Base-by-base conservation (phyloP, 2,329 filamentous ascomycete genomes). In the Fonsecaea multimorphosa region DNA sequence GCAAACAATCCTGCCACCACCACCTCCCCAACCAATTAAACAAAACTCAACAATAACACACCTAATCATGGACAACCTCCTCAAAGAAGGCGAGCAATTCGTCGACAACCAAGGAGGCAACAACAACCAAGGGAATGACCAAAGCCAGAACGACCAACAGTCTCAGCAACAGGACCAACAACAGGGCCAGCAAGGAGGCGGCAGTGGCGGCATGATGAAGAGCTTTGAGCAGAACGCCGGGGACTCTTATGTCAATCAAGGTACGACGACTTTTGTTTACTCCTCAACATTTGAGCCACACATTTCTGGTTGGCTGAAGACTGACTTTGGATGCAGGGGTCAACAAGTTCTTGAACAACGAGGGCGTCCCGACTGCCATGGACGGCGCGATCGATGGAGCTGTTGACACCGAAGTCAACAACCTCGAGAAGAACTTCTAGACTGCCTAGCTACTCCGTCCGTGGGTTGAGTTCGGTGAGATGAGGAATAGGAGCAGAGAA, bases 241-340 rank as follows among this genome's bases (percentile, higher is more conserved):
- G n/a, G 34, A 61, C n/a, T 22, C 58, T 4, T 61, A 55, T n/a
- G 24, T 61, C 34, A 61, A 61, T 11, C 58, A 61, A 54, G 58
- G 58, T 61, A 61, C 3, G 34, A 38, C 11, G n/a, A n/a, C 22
- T 14, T 22, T 19, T 4, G 8, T 16, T 11, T n/a, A 5, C 16
- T 9, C 11, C 5, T 12, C 6, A 34, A 7, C 11, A 12, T 9
- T 34, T 12, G 14, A n/a, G 14, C 14, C 14, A n/a, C 38, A 4
- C 14, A n/a, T 6, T 12, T 40, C 14, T 16, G n/a, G 16, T 5
- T n/a, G 2, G 14, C 2, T n/a, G 4, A 16, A n/a, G 36, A n/a
- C 36, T n/a, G 36, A n/a, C 3, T n/a, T n/a, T 16, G 11, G 14
- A n/a, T 40, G 34, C 29, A 54, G 58, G 55, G 22, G 58, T 54